Conservation (phyloP, 257 asterid species). For the Lithospermum erythrorhizon region DNA sequence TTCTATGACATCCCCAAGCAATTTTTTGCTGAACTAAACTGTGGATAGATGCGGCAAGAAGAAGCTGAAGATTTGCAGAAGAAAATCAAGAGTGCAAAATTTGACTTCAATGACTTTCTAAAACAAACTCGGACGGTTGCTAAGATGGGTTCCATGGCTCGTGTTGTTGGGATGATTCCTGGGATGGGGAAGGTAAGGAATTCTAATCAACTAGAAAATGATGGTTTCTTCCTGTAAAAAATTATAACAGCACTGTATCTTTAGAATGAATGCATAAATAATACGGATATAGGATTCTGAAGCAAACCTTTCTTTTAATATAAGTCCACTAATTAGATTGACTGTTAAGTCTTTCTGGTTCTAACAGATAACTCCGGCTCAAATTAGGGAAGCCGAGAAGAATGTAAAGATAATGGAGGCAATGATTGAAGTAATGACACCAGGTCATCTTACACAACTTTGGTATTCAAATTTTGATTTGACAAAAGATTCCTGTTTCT, state of each 20-base stretch:
- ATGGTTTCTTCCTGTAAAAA: background rate
- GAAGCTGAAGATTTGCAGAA: slow-evolving; percentile 97
- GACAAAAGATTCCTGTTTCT: background rate
- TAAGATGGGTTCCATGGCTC: slow-evolving; percentile 95
- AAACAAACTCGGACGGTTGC: slow-evolving; percentile 97
- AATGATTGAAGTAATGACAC: slow-evolving; percentile 93
- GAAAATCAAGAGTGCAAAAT: slow-evolving; percentile 93
- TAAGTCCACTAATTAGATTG: background rate
- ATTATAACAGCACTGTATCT: background rate
- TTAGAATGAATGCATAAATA: background rate
- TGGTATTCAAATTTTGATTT: background rate
- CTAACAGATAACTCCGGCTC: slow-evolving; percentile 92
- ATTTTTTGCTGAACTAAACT: slow-evolving; percentile 9
- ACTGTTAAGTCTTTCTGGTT: slow-evolving; percentile 13
- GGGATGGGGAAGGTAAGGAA: slow-evolving; percentile 86
- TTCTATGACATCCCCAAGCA: slow-evolving; percentile 6
- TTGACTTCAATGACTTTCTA: slow-evolving; percentile 91
- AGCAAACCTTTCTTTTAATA: background rate
- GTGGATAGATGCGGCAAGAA: slow-evolving; percentile 82
- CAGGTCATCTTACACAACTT: slow-evolving; percentile 34
- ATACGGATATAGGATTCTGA: background rate
- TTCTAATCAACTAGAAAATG: background rate
- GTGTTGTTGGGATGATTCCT: slow-evolving; percentile 95
- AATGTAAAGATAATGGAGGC: slow-evolving; percentile 76
- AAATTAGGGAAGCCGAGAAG: slow-evolving; percentile 96